Base-by-base conservation (phyloP, 768 basidiomycete species). In the Pleurotus pulmonarius region DNA sequence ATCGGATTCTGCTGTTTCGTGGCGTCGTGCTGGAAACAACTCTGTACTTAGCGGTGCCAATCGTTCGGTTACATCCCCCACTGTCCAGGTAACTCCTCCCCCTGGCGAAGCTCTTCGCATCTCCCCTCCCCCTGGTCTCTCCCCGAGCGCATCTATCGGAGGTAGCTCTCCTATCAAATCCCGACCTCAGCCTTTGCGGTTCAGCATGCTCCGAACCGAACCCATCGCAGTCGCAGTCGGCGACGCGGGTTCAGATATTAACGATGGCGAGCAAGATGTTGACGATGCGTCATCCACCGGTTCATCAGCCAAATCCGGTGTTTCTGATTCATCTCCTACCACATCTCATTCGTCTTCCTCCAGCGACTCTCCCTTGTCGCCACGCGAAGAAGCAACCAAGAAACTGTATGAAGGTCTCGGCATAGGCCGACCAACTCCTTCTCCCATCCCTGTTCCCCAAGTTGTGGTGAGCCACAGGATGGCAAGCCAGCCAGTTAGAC, bases 341-440 rank as follows among this genome's bases (percentile, higher is more conserved):
- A 91, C 90, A 1, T 88, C 91, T 9, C 82, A 82, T 61, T 87
- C 88, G 15, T 79, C 85, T 43, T 81, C 85, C 46, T 88, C 87
- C 38, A 77, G 76, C 59, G 80, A 75, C 49, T 72, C 71, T 18
- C 82, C 86, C 55, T 83, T 92, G 63, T 90, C 89, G 72, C 87
- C 88, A 68, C 87, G 91, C 74, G 91, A 93, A 72, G 90, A 92
- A 73, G 91, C 85, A 9, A 70, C 86, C 40, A 93, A 91, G 83
- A 91, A 89, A 73, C 71, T 92, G 58, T 93, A 91, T 67, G 92
- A 93, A 73, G 92, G 92, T 39, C 80, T 94, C 40, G 89, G 92
- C n/a, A 83, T 93, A 55, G 89, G 90, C 39, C 82, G 90, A 57
- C 82, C 88, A 24, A 75, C 73, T 25, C 60, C 26, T 79, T 85